Evolutionary conservation across 352 stramenopile genomes (phyloP).

Genomic region (Globisporangium heterothallicum): DNA sequence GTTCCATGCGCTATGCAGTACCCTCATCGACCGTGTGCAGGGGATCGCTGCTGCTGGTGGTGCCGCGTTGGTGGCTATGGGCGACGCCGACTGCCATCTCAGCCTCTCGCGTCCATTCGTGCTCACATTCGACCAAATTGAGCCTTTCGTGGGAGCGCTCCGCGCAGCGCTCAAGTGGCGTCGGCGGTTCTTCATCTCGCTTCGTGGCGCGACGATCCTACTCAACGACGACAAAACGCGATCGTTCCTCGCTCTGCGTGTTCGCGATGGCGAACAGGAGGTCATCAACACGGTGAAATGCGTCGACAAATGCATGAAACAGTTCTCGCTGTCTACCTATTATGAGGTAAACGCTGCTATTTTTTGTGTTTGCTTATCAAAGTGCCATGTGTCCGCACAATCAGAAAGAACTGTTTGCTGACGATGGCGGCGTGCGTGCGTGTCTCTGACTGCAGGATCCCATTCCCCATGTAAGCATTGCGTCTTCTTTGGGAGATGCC

Average conservation of each 20-base stretch:
- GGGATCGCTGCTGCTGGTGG: slow-evolving; percentile 14
- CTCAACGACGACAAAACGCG: slow-evolving; percentile 73
- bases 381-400: slow-evolving; percentile 3
- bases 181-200: slow-evolving; percentile 39
- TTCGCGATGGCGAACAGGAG: slow-evolving; percentile 29
- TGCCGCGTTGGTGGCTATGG: slow-evolving; percentile 31
- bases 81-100: slow-evolving; percentile 35
- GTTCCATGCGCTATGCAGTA: slow-evolving; percentile 20
- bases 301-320: slow-evolving; percentile 57
- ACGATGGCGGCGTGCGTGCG: slow-evolving; percentile 18
- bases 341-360: slow-evolving; percentile 50
- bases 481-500: slow-evolving; percentile 49
- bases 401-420: slow-evolving; percentile 27
- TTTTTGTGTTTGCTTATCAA: background rate
- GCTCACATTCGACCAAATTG: slow-evolving; percentile 64
- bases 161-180: slow-evolving; percentile 66
- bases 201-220: slow-evolving; percentile 38
- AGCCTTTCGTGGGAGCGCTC: slow-evolving; percentile 58
- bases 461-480: slow-evolving; percentile 78
- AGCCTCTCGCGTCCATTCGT: slow-evolving; percentile 77
- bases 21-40: slow-evolving; percentile 29
- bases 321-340: slow-evolving; percentile 45
- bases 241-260: slow-evolving; percentile 60
- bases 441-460: slow-evolving; percentile 39
- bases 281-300: slow-evolving; percentile 39